phyloP scores from a whole-genome alignment of 2,329 filamentous ascomycete genomes.

The Fusarium acutatum region DNA sequence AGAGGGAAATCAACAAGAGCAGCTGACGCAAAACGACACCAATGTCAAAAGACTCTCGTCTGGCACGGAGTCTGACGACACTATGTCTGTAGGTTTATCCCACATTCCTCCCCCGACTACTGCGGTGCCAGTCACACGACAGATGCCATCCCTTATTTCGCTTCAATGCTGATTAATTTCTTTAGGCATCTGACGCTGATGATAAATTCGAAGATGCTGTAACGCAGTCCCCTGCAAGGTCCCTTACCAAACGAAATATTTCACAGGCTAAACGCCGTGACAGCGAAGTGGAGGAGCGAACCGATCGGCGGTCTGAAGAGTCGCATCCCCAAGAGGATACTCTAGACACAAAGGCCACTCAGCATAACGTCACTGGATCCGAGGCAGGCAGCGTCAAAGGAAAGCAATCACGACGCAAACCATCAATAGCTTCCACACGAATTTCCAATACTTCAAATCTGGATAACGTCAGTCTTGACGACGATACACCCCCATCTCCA shows the following conservation, averaged over 20 bases:
- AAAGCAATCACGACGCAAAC: slow-evolving; percentile 44
- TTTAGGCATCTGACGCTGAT: slow-evolving; percentile 46
- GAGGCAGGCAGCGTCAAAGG: slow-evolving; percentile 26
- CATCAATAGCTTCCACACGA: slow-evolving; percentile 53
- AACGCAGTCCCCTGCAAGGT: slow-evolving; percentile 71
- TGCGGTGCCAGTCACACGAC: slow-evolving; percentile 27
- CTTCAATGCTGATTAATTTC: slow-evolving; percentile 24
- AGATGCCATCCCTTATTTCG: slow-evolving; percentile 16
- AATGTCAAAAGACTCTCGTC: slow-evolving; percentile 43
- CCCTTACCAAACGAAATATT: slow-evolving; percentile 62
- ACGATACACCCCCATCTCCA: slow-evolving; percentile 47
- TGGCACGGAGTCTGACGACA: slow-evolving; percentile 43
- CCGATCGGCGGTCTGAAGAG: slow-evolving; percentile 19
- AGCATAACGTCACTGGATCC: slow-evolving; percentile 23
- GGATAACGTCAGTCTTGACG: slow-evolving; percentile 74
- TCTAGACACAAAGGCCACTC: slow-evolving; percentile 13
- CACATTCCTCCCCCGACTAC: slow-evolving; percentile 18
- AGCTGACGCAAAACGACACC: slow-evolving; percentile 30
- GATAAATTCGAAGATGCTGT: slow-evolving; percentile 81
- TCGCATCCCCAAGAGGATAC: slow-evolving; percentile 10
- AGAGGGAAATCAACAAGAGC: slow-evolving; percentile 17
- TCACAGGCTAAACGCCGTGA: slow-evolving; percentile 47
- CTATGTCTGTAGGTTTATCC: slow-evolving; percentile 43
- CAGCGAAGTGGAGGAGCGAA: slow-evolving; percentile 8
- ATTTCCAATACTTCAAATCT: slow-evolving; percentile 59